Conservation (phyloP, 805 yeast species). For the Pichia paraexigua region DNA sequence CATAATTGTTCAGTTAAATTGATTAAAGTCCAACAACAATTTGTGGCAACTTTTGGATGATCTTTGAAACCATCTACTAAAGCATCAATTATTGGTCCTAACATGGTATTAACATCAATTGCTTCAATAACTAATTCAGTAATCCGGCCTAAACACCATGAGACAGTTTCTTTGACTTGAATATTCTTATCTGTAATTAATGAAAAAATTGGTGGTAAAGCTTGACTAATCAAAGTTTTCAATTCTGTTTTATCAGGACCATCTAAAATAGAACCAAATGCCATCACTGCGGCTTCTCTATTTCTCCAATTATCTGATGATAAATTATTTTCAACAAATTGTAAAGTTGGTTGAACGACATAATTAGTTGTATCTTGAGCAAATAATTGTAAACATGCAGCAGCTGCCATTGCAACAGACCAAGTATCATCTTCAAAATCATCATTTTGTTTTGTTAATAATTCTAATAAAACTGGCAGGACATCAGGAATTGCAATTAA, state of each 20-base stretch:
- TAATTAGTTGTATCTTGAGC: constrained; percentile 85
- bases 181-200: constrained; percentile 68
- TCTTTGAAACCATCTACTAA: constrained; percentile 76
- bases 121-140: constrained; percentile 81
- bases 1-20: constrained; percentile 81
- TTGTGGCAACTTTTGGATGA: constrained; percentile 90
- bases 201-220: constrained; percentile 67
- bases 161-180: constrained; percentile 93
- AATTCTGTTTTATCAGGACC: constrained; percentile 80
- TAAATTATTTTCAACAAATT: constrained; percentile 74
- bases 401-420: constrained; percentile 98
- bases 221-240: constrained; percentile 64
- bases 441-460: constrained; percentile 83
- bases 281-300: constrained; percentile 98
- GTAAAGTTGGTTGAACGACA: constrained; percentile 77
- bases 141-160: constrained; percentile 97
- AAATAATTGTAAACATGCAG: constrained; percentile 89
- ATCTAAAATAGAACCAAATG: constrained; percentile 92
- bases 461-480: constrained; percentile 72
- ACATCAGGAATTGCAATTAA: constrained; percentile 76
- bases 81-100: constrained; percentile 68
- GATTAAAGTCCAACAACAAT: constrained; percentile 96
- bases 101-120: constrained; percentile 53
- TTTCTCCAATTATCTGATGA: constrained; percentile 62
- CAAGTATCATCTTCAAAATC: constrained; percentile 94